Evolutionary conservation across 2,329 filamentous ascomycete genomes (phyloP).

Genomic region (Botrytis fragariae): DNA sequence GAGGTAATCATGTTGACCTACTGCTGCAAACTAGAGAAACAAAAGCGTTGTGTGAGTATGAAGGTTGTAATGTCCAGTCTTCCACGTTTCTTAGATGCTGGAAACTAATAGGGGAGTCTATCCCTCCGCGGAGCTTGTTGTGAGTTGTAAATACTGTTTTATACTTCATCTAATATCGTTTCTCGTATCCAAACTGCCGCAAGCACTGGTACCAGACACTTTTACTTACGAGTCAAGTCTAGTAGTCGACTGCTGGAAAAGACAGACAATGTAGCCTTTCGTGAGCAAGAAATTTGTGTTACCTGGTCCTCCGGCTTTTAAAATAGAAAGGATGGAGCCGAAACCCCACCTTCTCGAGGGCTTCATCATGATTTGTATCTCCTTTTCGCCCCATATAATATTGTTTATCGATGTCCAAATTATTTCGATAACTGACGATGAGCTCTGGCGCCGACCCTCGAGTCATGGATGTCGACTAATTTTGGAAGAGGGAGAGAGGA

Average conservation of each 20-base stretch:
- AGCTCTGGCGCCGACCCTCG: fast-evolving
- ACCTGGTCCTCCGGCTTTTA: background rate
- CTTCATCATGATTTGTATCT: background rate
- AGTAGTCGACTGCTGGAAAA: background rate
- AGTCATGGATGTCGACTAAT: background rate
- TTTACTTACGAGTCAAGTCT: background rate
- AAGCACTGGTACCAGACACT: background rate
- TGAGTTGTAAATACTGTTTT: background rate
- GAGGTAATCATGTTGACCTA: background rate
- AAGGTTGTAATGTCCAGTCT: background rate
- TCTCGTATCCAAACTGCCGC: background rate
- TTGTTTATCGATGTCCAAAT: background rate
- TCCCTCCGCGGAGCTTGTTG: fast-evolving
- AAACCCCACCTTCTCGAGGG: background rate
- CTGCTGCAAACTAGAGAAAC: background rate
- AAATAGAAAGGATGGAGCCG: background rate
- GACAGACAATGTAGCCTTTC: background rate
- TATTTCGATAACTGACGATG: background rate
- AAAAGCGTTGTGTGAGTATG: background rate
- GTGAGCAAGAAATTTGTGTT: background rate
- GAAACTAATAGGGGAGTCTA: background rate
- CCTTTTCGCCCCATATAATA: background rate
- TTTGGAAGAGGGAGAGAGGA: background rate
- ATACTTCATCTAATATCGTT: fast-evolving
- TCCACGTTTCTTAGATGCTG: background rate